These are phyloP conservation scores for Hypoxylon cercidicola DNA, from an alignment of 495 filamentous ascomycete species.

Conservation along the genomic window DNA sequence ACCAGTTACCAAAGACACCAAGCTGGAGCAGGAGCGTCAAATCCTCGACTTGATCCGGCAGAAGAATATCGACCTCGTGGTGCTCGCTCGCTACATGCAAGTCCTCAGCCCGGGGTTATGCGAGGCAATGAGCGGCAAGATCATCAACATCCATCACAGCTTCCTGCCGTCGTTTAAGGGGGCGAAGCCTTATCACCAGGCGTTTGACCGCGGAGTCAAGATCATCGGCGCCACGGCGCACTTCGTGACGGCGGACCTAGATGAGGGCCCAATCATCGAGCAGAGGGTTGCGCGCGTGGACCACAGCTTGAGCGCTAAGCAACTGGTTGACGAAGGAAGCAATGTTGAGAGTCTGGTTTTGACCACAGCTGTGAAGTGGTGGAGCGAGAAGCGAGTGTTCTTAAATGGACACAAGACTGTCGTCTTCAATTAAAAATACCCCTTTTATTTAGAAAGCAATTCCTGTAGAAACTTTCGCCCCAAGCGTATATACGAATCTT, in stretches of 20 bases:
- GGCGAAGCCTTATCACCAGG: slow-evolving; percentile 84
- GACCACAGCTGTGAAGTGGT: slow-evolving; percentile 77
- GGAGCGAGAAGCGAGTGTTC: slow-evolving; percentile 74
- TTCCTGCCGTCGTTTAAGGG: slow-evolving; percentile 85
- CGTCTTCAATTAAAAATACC: slow-evolving; percentile 64
- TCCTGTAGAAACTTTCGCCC: slow-evolving; percentile 3
- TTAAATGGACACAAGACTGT: slow-evolving; percentile 79
- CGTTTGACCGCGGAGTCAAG: slow-evolving; percentile 80
- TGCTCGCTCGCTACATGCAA: slow-evolving; percentile 86
- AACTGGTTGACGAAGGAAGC: slow-evolving; percentile 75
- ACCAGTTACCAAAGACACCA: slow-evolving; percentile 75
- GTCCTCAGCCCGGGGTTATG: slow-evolving; percentile 77
- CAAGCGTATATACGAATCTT: neutral
- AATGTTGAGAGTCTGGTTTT: slow-evolving; percentile 81
- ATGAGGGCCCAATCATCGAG: slow-evolving; percentile 83
- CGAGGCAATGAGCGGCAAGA: slow-evolving; percentile 74
- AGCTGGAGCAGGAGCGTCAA: slow-evolving; percentile 70
- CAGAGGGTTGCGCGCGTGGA: slow-evolving; percentile 76
- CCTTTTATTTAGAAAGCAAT: neutral
- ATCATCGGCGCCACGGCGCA: slow-evolving; percentile 82
- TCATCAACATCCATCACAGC: slow-evolving; percentile 86
- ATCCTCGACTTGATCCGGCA: slow-evolving; percentile 71
- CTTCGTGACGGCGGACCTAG: slow-evolving; percentile 79
- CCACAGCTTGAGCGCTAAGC: slow-evolving; percentile 75
- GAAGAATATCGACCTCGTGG: slow-evolving; percentile 75